Percentiles rank a stretch among this genome's conserved stretches.
These are phyloP conservation scores for Phytopythium kandeliae DNA, from an alignment of 352 stramenopile species.

Conservation along the genomic window DNA sequence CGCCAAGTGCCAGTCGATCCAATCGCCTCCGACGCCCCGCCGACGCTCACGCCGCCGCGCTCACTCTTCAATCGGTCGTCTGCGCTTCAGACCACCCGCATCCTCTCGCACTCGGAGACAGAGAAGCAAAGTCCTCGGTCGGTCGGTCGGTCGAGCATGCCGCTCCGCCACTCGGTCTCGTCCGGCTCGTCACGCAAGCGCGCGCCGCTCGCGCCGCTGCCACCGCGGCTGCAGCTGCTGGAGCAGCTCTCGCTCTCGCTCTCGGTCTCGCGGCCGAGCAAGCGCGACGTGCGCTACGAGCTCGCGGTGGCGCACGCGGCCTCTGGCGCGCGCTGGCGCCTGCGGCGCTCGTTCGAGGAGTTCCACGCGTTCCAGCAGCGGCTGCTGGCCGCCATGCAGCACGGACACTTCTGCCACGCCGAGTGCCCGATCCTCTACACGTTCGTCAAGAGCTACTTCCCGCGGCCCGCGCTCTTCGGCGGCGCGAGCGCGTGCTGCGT, in stretches of 20 bases:
- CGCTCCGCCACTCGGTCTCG: constrained; percentile 5
- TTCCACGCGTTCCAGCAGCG: constrained; percentile 27
- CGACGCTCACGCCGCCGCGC: too few species aligned
- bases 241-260: constrained; percentile 6
- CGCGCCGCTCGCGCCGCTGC: constrained; percentile 3
- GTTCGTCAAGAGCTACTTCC: constrained; percentile 44
- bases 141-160: constrained; percentile 2
- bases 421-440: constrained; percentile 46
- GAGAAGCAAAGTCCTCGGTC: neutral
- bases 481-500: constrained; percentile 17
- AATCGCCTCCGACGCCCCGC: neutral
- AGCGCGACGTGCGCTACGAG: constrained; percentile 8
- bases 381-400: constrained; percentile 18
- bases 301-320: constrained; percentile 1
- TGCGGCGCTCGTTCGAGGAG: constrained; percentile 19
- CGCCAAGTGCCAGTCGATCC: neutral
- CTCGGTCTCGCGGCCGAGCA: neutral
- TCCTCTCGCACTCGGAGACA: neutral
- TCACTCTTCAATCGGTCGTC: neutral
- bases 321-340: neutral
- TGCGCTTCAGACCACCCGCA: neutral
- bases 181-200: constrained; percentile 5
- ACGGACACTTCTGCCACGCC: constrained; percentile 39
- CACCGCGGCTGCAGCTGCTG: constrained; percentile 2
- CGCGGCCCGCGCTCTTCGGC: constrained; percentile 19